Conservation (phyloP, 1,139 yeast species). For the Nakaseomyces kungkrabaensis region DNA sequence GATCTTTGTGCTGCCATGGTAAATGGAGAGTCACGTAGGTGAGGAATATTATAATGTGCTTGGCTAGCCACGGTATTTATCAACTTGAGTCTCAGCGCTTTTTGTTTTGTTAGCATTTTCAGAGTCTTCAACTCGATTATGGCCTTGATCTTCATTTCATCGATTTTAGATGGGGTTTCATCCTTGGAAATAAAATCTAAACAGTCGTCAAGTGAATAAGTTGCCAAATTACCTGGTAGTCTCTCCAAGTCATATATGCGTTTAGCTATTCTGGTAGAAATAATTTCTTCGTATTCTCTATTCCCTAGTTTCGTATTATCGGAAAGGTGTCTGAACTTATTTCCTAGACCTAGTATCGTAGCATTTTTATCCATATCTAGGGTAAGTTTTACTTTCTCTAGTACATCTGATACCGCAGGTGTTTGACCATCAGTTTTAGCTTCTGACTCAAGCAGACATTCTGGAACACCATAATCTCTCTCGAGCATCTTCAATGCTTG, state of each 20-base stretch:
- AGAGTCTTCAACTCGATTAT: constrained; percentile 76
- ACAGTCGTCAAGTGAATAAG: constrained; percentile 39
- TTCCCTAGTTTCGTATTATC: constrained; percentile 24
- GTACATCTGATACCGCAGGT: constrained; percentile 1
- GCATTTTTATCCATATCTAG: constrained; percentile 30
- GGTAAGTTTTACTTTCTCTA: constrained; percentile 24
- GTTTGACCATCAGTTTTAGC: not conserved
- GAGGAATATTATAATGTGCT: constrained; percentile 43
- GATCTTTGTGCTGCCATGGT: constrained; percentile 53
- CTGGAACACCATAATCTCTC: constrained; percentile 69
- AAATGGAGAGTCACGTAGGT: constrained; percentile 41
- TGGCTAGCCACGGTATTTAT: constrained; percentile 56
- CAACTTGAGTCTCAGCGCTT: constrained; percentile 67
- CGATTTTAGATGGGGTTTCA: constrained; percentile 33
- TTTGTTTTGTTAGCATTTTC: constrained; percentile 73
- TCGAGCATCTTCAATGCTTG: constrained; percentile 68
- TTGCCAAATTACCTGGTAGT: constrained; percentile 67
- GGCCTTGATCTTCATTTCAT: constrained; percentile 50
- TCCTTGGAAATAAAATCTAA: constrained; percentile 35
- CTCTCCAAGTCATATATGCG: constrained; percentile 68
- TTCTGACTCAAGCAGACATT: constrained; percentile 30
- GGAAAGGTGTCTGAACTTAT: constrained; percentile 26
- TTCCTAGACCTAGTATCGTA: constrained; percentile 28
- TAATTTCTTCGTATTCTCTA: constrained; percentile 39
- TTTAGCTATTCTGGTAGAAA: constrained; percentile 50